phyloP scores from a whole-genome alignment of 768 basidiomycete genomes.

The Suillus bovinus region DNA sequence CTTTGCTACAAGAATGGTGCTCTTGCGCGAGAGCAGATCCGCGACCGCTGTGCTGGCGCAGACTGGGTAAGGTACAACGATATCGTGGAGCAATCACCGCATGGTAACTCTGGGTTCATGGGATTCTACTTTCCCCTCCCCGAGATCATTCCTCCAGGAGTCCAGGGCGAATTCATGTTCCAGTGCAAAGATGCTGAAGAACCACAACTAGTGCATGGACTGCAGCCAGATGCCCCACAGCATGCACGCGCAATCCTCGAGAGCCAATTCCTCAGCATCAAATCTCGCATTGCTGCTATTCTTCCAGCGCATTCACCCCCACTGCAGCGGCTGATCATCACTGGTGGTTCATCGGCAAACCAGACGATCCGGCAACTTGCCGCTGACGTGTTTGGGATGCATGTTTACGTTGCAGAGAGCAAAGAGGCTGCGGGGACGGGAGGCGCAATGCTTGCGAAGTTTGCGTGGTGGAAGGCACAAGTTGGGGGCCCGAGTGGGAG shows the following conservation, averaged over 20 bases:
- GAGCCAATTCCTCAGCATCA: conserved; percentile 83
- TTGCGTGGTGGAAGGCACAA: conserved; percentile 62
- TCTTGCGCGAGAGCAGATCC: conserved; percentile 75
- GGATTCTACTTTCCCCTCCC: conserved; percentile 83
- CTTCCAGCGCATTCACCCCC: conserved; percentile 51
- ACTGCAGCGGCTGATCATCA: conserved; percentile 69
- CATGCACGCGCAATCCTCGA: conserved; percentile 81
- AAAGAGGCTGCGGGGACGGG: conserved; percentile 75
- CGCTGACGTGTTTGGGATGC: conserved; percentile 78
- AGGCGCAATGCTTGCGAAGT: conserved; percentile 71
- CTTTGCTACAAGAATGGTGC: conserved; percentile 91
- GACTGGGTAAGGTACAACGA: conserved; percentile 74
- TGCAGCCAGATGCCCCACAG: conserved; percentile 38
- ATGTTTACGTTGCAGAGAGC: conserved; percentile 65
- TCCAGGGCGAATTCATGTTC: conserved; percentile 73
- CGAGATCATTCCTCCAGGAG: conserved; percentile 85
- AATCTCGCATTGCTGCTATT: conserved; percentile 67
- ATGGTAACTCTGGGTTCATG: conserved; percentile 59
- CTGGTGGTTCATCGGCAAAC: conserved; percentile 80
- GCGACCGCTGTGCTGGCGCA: conserved; percentile 58
- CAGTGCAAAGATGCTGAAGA: conserved; percentile 30
- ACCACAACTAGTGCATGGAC: conserved; percentile 29
- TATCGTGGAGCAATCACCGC: conserved; percentile 51
- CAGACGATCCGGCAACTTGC: conserved; percentile 69
- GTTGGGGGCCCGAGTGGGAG: conserved; percentile 41